Evolutionary conservation across 306 rosid genomes (phyloP).

Genomic region (Comarum palustre): DNA sequence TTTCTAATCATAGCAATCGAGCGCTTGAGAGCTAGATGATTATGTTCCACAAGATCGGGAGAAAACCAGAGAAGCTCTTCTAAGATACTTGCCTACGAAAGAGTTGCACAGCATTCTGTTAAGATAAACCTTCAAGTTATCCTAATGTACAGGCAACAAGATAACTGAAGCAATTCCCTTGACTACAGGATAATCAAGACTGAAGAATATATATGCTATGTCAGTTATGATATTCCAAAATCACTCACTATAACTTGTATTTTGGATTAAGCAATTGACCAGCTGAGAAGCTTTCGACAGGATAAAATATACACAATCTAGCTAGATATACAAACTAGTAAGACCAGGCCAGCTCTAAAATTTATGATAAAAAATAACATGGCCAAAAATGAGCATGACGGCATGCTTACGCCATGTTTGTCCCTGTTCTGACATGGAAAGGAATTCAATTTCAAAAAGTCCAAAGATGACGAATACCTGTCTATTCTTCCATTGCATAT

Average conservation of each 20-base stretch:
- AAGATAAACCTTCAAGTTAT: background rate
- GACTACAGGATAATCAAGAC: background rate
- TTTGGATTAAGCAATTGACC: background rate
- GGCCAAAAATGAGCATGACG: background rate
- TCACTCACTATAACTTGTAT: constrained; percentile 1
- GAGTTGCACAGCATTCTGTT: constrained; percentile 17
- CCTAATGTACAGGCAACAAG: background rate
- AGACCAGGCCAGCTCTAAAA: background rate
- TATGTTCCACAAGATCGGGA: constrained; percentile 30
- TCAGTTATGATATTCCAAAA: background rate
- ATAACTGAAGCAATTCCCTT: background rate
- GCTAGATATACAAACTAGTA: background rate
- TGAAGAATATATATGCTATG: background rate
- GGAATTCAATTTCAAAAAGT: constrained; percentile 4
- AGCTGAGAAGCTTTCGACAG: background rate
- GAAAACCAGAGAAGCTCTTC: constrained; percentile 46
- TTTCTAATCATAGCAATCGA: constrained; percentile 39
- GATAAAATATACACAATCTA: background rate
- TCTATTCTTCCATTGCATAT: constrained; percentile 50
- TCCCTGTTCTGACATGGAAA: background rate
- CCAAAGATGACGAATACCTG: constrained; percentile 35
- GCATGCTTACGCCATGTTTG: background rate
- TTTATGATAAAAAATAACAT: background rate
- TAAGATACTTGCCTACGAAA: constrained; percentile 40
- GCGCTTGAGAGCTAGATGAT: constrained; percentile 26